Base-by-base conservation (phyloP, 139 green algal genomes). In the Asterochloris erici region DNA sequence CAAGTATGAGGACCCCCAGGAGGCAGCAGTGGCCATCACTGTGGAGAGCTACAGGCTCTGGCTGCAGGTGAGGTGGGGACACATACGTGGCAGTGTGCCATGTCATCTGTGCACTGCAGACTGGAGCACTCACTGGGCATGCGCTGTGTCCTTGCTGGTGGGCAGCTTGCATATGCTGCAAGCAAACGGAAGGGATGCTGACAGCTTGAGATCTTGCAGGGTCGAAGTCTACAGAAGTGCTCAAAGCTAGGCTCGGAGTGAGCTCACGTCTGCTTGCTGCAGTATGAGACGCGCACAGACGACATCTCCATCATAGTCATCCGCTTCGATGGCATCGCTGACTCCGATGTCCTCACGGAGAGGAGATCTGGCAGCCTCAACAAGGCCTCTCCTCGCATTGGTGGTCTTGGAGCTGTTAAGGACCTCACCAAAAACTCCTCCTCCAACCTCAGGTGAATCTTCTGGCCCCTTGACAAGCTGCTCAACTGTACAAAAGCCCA, bases 291-390 rank as follows among this genome's bases (percentile, higher is more conserved):
- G 1, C 90, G 96, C 60, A 98, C 95, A 0, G 96, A 99, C 83
- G 96, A 99, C 89, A 98, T 99, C 88, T 97, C 95, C 71, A 91
- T 94, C 71, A 91, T 97, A 14, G 83, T 98, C 63, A 63, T 64
- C 14, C 54, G 60, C 13, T 61, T 80, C 38, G 76, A 80, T n/a
- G 76, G 76, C 14, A 14, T 80, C 21, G 28, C 38, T n/a, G 76
- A 80, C 60, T n/a, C 26, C n/a, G n/a, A 61, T 15, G 76, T 54
- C 14, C 9, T 69, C 21, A 80, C 9, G 14, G 47, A 70, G 13
- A 80, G 47, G 61, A 54, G 38, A 6, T 54, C 38, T 54, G 38
- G 38, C 6, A 54, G 38, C 38, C 38, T 54, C 38, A 54, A 54
- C 6, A 54, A 54, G 38, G 38, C 38, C 38, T 54, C 38, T 54